A percentile compares a stretch with the other conserved stretches of the same genome.
Evolutionary conservation across 768 basidiomycete genomes (phyloP).

Genomic region (Suillus brevipes): DNA sequence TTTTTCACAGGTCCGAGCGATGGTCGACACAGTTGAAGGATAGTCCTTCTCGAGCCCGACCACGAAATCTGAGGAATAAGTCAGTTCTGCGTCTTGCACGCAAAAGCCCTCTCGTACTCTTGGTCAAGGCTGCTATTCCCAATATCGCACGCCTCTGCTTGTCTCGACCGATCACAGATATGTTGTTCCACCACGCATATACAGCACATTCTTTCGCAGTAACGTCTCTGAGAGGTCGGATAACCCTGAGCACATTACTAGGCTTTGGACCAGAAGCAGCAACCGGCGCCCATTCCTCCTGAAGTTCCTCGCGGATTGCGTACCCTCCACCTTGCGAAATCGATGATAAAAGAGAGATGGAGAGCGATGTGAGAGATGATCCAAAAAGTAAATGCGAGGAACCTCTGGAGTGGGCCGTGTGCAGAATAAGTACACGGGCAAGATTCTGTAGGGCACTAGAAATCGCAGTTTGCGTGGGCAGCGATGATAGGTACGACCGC

Average conservation of each 20-base stretch:
- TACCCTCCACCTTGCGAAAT: slow-evolving; percentile 80
- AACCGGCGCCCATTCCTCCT: slow-evolving; percentile 65
- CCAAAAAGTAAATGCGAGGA: slow-evolving; percentile 82
- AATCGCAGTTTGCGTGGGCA: slow-evolving; percentile 76
- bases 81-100: background rate
- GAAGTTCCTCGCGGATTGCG: slow-evolving; percentile 62
- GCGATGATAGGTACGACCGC: slow-evolving; percentile 55
- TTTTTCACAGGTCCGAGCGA: slow-evolving; percentile 79
- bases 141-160: slow-evolving; percentile 47
- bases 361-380: slow-evolving; percentile 76
- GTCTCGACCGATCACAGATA: slow-evolving; percentile 53
- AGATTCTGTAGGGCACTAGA: slow-evolving; percentile 58
- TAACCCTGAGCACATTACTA: slow-evolving; percentile 43
- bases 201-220: slow-evolving; percentile 78
- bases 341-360: slow-evolving; percentile 69
- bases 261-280: slow-evolving; percentile 8
- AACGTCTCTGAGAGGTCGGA: slow-evolving; percentile 70
- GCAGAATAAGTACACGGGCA: slow-evolving; percentile 65
- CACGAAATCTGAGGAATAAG: slow-evolving; percentile 62
- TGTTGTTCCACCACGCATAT: slow-evolving; percentile 73
- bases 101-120: slow-evolving; percentile 45
- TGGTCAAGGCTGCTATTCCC: slow-evolving; percentile 66
- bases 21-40: slow-evolving; percentile 84
- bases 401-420: slow-evolving; percentile 55
- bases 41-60: slow-evolving; percentile 78